Percentiles rank a stretch among this genome's conserved stretches.
Conservation (phyloP, 1,284 basidiomycete species). For the Takashimella koratensis region DNA sequence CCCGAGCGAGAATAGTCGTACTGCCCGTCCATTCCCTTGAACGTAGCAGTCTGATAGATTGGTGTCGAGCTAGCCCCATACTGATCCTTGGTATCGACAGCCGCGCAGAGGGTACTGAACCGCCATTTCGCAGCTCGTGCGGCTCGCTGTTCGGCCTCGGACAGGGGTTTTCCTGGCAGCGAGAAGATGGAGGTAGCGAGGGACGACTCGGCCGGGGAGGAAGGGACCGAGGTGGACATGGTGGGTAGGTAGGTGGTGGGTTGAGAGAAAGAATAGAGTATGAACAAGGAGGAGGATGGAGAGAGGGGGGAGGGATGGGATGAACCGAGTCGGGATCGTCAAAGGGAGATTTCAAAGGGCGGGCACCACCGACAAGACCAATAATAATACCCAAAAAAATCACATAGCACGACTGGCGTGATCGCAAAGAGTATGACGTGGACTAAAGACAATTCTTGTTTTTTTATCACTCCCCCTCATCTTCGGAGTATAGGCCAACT, state of each 20-base stretch:
- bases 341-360: no score
- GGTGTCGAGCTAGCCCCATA: slow-evolving; percentile 91
- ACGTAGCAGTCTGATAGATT: slow-evolving; percentile 97
- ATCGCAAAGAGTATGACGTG: no score
- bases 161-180: slow-evolving; percentile 16
- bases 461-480: no score
- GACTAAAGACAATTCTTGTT: no score
- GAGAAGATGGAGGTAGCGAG: slow-evolving; percentile 33
- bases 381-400: no score
- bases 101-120: slow-evolving; percentile 59
- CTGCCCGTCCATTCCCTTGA: slow-evolving; percentile 82
- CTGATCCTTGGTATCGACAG: slow-evolving; percentile 92
- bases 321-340: no score
- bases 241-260: slow-evolving; percentile 4
- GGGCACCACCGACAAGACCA: no score
- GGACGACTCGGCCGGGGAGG: slow-evolving; percentile 36
- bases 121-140: slow-evolving; percentile 38
- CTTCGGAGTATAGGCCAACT: no score
- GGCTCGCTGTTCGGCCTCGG: slow-evolving; percentile 29
- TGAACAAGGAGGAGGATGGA: no score
- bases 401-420: no score
- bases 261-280: no score
- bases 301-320: no score
- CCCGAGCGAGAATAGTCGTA: slow-evolving; percentile 95
- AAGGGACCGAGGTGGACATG: slow-evolving; percentile 15